Percentiles rank a stretch among this genome's conserved stretches.
phyloP scores from a whole-genome alignment of 139 green algal genomes.

The Coelastrella sp. region DNA sequence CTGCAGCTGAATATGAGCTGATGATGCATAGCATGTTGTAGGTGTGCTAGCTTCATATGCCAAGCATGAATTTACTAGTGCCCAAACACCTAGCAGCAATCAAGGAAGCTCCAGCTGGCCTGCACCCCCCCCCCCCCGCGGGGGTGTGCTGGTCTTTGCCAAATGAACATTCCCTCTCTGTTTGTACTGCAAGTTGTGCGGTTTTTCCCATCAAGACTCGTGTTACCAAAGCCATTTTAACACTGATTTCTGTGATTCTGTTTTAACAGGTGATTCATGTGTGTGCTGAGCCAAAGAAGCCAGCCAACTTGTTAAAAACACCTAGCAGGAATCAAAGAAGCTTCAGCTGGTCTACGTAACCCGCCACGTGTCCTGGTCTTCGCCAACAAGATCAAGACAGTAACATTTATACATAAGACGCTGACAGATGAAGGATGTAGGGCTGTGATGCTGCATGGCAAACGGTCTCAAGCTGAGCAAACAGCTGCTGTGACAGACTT shows the following conservation, averaged over 20 bases:
- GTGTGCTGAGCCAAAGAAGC: conserved; percentile 95
- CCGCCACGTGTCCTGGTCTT: conserved; percentile 88
- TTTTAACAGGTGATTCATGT: conserved; percentile 91
- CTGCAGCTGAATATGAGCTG: too few species aligned
- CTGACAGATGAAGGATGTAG: conserved; percentile 59
- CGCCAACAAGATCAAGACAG: conserved; percentile 89
- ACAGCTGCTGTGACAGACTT: conserved; percentile 80
- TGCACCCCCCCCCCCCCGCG: too few species aligned
- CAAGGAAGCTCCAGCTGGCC: conserved; percentile 55
- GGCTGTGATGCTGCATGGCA: conserved; percentile 82
- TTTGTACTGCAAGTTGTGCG: not conserved
- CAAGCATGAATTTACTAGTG: too few species aligned
- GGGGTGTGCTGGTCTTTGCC: too few species aligned
- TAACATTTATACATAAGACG: conserved; percentile 60
- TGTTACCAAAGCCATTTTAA: not conserved
- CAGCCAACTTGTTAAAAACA: conserved; percentile 87
- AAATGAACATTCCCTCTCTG: too few species aligned
- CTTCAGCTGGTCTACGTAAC: conserved; percentile 61
- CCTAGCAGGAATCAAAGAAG: conserved; percentile 77
- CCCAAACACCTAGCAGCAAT: conserved; percentile 80
- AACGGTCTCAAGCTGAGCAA: conserved; percentile 81
- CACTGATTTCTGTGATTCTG: not conserved
- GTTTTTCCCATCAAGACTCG: too few species aligned
- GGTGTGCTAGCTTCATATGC: too few species aligned
- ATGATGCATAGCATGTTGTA: too few species aligned